Conservation (phyloP, 208 protist genomes). For the Crithidia fasciculata region DNA sequence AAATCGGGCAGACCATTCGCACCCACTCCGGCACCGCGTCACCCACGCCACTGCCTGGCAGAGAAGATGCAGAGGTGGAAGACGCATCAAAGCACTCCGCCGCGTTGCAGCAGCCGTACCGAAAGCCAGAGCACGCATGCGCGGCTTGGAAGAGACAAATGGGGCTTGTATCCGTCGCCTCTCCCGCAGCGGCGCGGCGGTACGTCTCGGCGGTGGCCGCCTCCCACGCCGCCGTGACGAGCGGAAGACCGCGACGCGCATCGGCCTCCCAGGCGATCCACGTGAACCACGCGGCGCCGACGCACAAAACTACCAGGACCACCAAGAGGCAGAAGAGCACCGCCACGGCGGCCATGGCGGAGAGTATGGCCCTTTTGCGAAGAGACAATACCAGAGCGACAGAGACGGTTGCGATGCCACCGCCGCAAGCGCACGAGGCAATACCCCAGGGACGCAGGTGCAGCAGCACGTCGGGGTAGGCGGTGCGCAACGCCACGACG, state of each 20-base stretch:
- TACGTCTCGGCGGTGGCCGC: background rate
- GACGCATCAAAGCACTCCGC: slow-evolving; percentile 27
- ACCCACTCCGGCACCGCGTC: background rate
- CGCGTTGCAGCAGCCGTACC: slow-evolving; percentile 34
- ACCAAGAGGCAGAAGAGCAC: background rate
- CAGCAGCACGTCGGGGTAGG: background rate
- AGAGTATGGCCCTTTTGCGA: slow-evolving; percentile 35
- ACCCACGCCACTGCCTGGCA: no score
- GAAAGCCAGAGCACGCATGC: slow-evolving; percentile 40
- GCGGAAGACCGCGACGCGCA: background rate
- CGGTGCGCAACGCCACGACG: background rate
- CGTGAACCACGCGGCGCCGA: slow-evolving; percentile 12
- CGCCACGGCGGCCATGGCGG: background rate
- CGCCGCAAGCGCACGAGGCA: background rate
- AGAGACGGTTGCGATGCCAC: background rate
- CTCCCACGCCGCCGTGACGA: background rate
- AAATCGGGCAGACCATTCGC: background rate
- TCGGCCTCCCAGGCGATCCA: background rate
- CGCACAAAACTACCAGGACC: slow-evolving; percentile 33
- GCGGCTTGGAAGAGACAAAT: slow-evolving; percentile 34
- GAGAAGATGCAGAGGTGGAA: no score
- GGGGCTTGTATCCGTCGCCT: background rate
- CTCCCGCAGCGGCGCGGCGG: background rate
- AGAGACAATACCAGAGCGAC: slow-evolving; percentile 41
- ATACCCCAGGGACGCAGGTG: background rate